Evolutionary conservation across 495 filamentous ascomycete species (phyloP).

Genomic region (Lophium mytilinum): DNA sequence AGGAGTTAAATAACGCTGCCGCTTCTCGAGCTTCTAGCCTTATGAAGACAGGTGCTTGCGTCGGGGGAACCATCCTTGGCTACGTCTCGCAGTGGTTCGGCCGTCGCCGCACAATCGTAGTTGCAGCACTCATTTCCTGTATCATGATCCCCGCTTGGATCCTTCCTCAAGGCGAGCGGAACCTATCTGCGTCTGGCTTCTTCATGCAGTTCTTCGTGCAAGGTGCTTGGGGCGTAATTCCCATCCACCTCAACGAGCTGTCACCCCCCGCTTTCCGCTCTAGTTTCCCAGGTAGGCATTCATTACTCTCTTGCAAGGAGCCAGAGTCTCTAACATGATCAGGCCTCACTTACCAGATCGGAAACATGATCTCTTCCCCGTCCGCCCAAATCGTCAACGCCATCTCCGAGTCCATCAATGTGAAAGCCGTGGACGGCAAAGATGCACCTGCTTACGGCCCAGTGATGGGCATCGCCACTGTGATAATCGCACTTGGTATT

Average conservation of each 20-base stretch:
- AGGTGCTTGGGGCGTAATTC: conserved; percentile 70
- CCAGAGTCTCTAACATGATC: neutral
- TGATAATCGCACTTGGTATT: conserved; percentile 59
- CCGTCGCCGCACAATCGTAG: conserved; percentile 57
- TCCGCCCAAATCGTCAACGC: too few species aligned
- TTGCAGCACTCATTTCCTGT: conserved; percentile 48
- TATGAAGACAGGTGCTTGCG: conserved; percentile 64
- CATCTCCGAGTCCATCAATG: conserved; percentile 67
- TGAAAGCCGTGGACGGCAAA: conserved; percentile 49
- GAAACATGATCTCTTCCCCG: conserved; percentile 68
- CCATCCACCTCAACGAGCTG: conserved; percentile 72
- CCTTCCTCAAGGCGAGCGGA: conserved; percentile 47
- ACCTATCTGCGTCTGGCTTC: conserved; percentile 60
- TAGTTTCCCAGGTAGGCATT: conserved; percentile 46
- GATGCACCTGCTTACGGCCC: conserved; percentile 63
- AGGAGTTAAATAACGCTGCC: conserved; percentile 51
- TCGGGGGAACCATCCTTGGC: conserved; percentile 64
- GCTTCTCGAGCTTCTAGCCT: conserved; percentile 64
- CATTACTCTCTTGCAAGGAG: neutral
- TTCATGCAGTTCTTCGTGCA: conserved; percentile 73
- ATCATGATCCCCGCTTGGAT: conserved; percentile 65
- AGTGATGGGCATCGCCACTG: conserved; percentile 60
- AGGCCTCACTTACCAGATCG: conserved; percentile 56
- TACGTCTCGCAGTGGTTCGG: conserved; percentile 66
- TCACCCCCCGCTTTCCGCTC: conserved; percentile 68